Conservation (phyloP, 306 rosid genomes). For the Sophora flavescens region DNA sequence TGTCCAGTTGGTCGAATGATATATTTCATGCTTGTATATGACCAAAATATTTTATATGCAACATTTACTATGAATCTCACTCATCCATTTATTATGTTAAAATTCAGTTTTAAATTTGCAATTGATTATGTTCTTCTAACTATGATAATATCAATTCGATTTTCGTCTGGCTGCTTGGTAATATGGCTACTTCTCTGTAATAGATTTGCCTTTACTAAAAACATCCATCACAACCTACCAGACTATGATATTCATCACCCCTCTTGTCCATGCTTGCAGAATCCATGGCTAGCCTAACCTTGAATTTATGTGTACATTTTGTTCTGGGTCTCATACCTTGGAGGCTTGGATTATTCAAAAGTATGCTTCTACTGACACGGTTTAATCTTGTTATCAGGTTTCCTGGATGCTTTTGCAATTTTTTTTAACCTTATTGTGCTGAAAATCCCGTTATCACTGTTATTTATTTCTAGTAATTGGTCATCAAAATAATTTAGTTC, state of each 20-base stretch:
- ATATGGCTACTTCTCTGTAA: neutral
- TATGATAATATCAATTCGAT: neutral
- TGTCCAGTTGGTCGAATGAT: neutral
- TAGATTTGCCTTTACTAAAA: neutral
- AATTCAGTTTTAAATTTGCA: neutral
- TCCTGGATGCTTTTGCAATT: neutral
- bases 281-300: neutral
- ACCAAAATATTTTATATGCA: neutral
- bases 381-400: neutral
- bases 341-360: neutral
- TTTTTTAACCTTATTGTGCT: neutral
- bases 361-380: neutral
- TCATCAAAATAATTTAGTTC: slow-evolving; percentile 1
- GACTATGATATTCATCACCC: neutral
- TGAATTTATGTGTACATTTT: neutral
- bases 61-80: neutral
- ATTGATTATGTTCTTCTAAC: neutral
- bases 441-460: neutral
- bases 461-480: neutral
- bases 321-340: neutral
- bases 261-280: neutral
- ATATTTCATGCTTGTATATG: neutral
- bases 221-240: neutral
- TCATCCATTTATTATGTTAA: neutral
- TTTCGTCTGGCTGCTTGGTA: neutral